Conservation (phyloP, 2,329 filamentous ascomycete species). For the Daldinia sp. region DNA sequence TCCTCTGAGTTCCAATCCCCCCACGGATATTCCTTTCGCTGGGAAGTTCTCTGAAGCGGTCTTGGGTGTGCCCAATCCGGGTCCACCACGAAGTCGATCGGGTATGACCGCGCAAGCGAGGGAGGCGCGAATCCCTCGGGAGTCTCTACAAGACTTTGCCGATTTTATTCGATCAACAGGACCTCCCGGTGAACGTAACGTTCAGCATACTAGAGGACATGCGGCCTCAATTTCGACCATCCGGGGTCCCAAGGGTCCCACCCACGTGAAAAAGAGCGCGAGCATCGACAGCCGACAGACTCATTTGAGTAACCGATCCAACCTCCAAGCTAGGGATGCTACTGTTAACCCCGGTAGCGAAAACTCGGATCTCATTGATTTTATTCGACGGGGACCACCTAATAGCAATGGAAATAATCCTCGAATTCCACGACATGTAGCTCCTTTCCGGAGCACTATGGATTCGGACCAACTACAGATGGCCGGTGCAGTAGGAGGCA, state of each 20-base stretch:
- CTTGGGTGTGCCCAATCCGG: constrained; percentile 51
- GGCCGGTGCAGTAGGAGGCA: constrained; percentile 64
- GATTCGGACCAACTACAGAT: constrained; percentile 80
- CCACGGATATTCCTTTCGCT: constrained; percentile 46
- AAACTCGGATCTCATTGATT: constrained; percentile 92
- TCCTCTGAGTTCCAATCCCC: constrained; percentile 54
- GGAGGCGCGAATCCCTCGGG: constrained; percentile 77
- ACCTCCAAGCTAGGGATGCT: constrained; percentile 79
- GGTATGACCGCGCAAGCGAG: constrained; percentile 64
- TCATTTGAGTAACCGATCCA: constrained; percentile 60
- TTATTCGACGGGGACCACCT: constrained; percentile 89
- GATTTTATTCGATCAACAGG: constrained; percentile 91
- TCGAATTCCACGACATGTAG: constrained; percentile 83
- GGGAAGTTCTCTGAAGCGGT: constrained; percentile 48
- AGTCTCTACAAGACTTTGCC: constrained; percentile 84
- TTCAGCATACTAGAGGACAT: constrained; percentile 43
- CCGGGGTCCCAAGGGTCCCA: constrained; percentile 53
- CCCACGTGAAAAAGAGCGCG: constrained; percentile 50
- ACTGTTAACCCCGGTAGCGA: constrained; percentile 71
- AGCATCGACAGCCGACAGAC: constrained; percentile 57
- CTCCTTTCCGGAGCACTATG: constrained; percentile 86
- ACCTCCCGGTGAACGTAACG: constrained; percentile 62
- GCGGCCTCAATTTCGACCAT: constrained; percentile 41
- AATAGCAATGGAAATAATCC: constrained; percentile 68
- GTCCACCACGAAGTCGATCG: constrained; percentile 52